These are phyloP conservation scores for Fraxinus latifolia DNA, from an alignment of 305 asterid species.

Conservation along the genomic window DNA sequence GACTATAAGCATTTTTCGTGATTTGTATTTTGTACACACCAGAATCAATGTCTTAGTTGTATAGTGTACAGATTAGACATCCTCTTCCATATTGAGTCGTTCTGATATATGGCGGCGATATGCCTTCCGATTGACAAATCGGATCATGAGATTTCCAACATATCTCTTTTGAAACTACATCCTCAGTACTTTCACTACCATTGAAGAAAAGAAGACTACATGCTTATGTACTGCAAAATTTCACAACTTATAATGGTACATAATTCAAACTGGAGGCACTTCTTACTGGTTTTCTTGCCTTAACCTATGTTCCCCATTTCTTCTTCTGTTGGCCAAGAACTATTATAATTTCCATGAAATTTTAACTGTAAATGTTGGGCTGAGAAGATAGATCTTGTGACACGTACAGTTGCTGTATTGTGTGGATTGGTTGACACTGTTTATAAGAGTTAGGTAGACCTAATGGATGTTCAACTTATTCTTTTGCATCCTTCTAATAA, in stretches of 20 bases:
- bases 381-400: neutral
- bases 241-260: neutral
- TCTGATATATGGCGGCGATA: neutral
- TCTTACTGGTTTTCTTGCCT: neutral
- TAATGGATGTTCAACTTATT: neutral
- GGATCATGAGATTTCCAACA: neutral
- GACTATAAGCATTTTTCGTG: neutral
- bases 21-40: neutral
- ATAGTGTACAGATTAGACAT: neutral
- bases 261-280: neutral
- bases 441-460: neutral
- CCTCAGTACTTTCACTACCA: neutral
- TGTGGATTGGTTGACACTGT: neutral
- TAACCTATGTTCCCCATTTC: neutral
- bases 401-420: neutral
- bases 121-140: neutral
- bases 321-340: neutral
- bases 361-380: neutral
- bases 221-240: neutral
- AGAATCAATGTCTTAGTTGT: neutral
- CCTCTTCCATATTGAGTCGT: neutral
- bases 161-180: neutral
- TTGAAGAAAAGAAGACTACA: neutral
- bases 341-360: neutral
- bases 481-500: neutral